Evolutionary conservation across 768 basidiomycete species (phyloP).

Genomic region (Cystofilobasidium bisporidii): DNA sequence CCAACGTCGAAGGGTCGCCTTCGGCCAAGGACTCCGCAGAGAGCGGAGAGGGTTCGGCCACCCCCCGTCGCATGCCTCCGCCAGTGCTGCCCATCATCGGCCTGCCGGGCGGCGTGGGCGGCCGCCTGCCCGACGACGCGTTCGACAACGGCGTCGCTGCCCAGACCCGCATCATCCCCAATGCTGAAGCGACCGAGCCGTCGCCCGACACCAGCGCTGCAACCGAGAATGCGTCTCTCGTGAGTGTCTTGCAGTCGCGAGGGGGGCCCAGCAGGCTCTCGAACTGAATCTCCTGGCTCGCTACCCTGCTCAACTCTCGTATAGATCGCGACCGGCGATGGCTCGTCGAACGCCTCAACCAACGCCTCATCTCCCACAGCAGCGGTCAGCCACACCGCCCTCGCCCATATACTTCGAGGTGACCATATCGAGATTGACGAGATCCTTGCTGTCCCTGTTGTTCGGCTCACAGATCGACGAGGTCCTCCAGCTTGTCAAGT

Average conservation of each 20-base stretch:
- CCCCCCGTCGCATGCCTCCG: background rate
- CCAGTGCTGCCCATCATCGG: background rate
- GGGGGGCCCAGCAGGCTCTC: too few relatives aligned
- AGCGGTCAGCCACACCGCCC: too few relatives aligned
- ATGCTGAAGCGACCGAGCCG: background rate
- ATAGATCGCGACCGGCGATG: too few relatives aligned
- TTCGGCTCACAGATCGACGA: constrained; percentile 31
- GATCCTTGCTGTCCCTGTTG: too few relatives aligned
- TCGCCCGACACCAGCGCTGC: background rate
- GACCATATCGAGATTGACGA: too few relatives aligned
- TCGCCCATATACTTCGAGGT: too few relatives aligned
- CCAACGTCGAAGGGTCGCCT: background rate
- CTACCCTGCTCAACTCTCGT: too few relatives aligned
- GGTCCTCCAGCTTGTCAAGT: constrained; percentile 34
- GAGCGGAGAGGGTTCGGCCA: background rate
- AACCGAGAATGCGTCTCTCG: background rate
- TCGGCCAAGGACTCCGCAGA: background rate
- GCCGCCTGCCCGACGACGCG: background rate
- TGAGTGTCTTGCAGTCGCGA: too few relatives aligned
- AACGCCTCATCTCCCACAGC: too few relatives aligned
- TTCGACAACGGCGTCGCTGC: background rate
- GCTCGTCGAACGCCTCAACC: too few relatives aligned
- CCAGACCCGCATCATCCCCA: too few relatives aligned
- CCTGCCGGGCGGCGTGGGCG: background rate
- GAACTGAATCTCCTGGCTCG: too few relatives aligned